Evolutionary conservation across 1,284 basidiomycete species (phyloP), one percentile per base, ranked within the genome.

Genomic region (Cryptococcus wingfieldii): DNA sequence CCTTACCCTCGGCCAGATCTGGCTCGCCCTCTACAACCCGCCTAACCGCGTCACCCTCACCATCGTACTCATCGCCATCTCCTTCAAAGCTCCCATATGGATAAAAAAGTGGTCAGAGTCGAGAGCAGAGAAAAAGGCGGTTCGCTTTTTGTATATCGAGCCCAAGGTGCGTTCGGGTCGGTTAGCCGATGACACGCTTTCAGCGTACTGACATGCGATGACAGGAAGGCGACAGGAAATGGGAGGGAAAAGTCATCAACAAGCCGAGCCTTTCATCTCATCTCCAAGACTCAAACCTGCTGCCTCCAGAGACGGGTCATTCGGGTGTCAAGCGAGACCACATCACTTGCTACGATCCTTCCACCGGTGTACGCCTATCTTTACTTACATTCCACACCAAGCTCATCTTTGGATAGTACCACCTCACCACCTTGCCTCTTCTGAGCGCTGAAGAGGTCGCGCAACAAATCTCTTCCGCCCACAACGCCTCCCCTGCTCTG

Each of bases 321-420:
- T 74, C 78, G 23, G 76, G 81, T 4, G 74, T 78, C n/a, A 82
- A 80, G 37, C 74, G 83, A 45, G 80, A 83, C 55, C 90, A 87
- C 66, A 87, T 98, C 54, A 93, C 90, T 2, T 87, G 87, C 75
- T 97, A 86, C 68, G 94, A 97, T 72, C 94, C 94, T 9, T 85
- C 91, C 5, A 95, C 90, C 5, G 87, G 85, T 19, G 80, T 87
- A 46, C 87, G 93, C 37, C 18, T 31, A 27, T 23, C 31, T 27
- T 13, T 31, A 16, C 25, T 38, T 10, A n/a, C 3, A 19, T 1
- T 5, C 12, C 14, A 9, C 14, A 53, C 44, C 50, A 44, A 52
- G n/a, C 12, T 43, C 18, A 19, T 4, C 18, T 4, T 27, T n/a
- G 28, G 16, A 39, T 51, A 76, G 74, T 74, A 65, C 46, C 75